Base-by-base conservation (phyloP, 176 grass and related monocot genomes). In the Lolium perenne region DNA sequence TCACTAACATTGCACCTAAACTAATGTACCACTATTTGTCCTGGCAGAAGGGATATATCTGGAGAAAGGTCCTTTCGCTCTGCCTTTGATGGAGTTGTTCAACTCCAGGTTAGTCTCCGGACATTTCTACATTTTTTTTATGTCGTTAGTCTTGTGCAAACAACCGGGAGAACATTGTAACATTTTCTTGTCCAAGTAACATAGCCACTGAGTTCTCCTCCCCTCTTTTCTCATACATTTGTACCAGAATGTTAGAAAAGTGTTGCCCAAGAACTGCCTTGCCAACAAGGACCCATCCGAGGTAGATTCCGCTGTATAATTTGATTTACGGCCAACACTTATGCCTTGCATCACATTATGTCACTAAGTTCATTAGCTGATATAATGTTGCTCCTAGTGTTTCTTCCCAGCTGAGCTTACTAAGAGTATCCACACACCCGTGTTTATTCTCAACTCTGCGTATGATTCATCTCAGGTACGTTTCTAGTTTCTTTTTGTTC, bases 401-500 rank as follows among this genome's bases (percentile, higher is more conserved):
- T 90, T 97, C 85, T 94, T 89, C 86, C 54, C 94, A 6, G 82
- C 83, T 56, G 88, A 89, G 74, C 77, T 97, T 81, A 85, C 76
- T 62, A 92, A 92, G 86, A 83, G 56, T 81, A 89, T 97, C 49
- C 65, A n/a, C n/a, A 87, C 78, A 14, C 95, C 90, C 1, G 40
- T 84, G 0, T 89, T 97, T 81, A 91, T 97, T 66, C 74, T 92
- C 38, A 97, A 92, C 79, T 84, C 95, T 4, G 90, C 20, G 61
- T 97, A 91, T 64, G 95, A 94, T 59, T 67, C 90, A 18, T 92
- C 74, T 86, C 92, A 97, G 95, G 94, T 97, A 67, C 25, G 18
- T 53, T n/a, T 71, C 46, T 59, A n/a, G 58, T 7, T 76, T 48
- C 10, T 57, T 83, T 14, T 53, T 75, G 10, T 2, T 8, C 13